Evolutionary conservation across 805 yeast genomes (phyloP).

Genomic region (Wickerhamomyces silvicola): DNA sequence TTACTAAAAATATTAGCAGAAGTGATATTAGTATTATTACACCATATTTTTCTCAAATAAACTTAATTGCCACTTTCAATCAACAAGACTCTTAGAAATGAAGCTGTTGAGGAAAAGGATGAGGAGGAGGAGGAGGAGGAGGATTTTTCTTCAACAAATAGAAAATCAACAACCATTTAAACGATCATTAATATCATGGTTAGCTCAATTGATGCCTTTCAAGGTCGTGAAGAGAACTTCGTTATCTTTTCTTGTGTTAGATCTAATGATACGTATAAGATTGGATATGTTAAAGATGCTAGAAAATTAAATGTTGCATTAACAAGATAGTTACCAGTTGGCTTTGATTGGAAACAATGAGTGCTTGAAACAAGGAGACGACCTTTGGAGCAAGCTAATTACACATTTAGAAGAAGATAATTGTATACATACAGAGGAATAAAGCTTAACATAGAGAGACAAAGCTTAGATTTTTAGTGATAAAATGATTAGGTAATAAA

Average conservation of each 20-base stretch:
- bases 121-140: slow-evolving; percentile 61
- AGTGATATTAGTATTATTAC: slow-evolving; percentile 61
- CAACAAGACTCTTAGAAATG: slow-evolving; percentile 37
- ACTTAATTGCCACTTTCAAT: slow-evolving; percentile 45
- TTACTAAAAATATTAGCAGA: slow-evolving; percentile 44
- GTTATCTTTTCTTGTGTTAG: slow-evolving; percentile 74
- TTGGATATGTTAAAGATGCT: slow-evolving; percentile 56
- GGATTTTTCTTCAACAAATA: slow-evolving; percentile 33
- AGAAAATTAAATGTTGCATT: slow-evolving; percentile 66
- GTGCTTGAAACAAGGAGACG: slow-evolving; percentile 38
- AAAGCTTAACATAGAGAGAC: background rate
- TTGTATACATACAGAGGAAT: slow-evolving; percentile 3
- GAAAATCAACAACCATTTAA: slow-evolving; percentile 18
- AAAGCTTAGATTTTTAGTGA: background rate
- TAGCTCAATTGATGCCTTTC: slow-evolving; percentile 77
- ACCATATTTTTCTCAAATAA: slow-evolving; percentile 74
- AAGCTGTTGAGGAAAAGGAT: slow-evolving; percentile 41
- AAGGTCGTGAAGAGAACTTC: slow-evolving; percentile 78
- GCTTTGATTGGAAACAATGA: slow-evolving; percentile 56
- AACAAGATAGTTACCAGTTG: slow-evolving; percentile 56
- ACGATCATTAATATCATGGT: slow-evolving; percentile 39
- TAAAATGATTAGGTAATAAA: background rate
- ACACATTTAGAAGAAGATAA: slow-evolving; percentile 29
- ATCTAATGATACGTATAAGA: slow-evolving; percentile 40
- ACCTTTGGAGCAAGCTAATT: slow-evolving; percentile 46